Evolutionary conservation across 495 filamentous ascomycete species (phyloP).

Genomic region (Penicillium arizonense): DNA sequence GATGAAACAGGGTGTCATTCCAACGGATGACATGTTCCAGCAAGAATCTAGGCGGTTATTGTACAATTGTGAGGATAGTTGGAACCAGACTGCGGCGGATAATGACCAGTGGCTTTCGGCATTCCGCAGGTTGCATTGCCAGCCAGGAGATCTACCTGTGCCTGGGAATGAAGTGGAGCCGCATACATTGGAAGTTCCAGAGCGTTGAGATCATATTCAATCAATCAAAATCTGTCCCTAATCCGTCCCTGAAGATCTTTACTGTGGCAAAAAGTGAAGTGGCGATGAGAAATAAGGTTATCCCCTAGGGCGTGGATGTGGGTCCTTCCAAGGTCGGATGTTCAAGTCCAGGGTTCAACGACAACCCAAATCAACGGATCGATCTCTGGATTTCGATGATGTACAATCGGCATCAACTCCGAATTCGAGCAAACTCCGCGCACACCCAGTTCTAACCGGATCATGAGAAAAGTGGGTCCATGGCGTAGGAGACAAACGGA

Average conservation of each 20-base stretch:
- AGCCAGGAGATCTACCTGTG: background rate
- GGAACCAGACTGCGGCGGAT: constrained; percentile 63
- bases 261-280: background rate
- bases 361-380: background rate
- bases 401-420: background rate
- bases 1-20: constrained; percentile 43
- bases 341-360: background rate
- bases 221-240: background rate
- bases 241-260: background rate
- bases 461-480: background rate
- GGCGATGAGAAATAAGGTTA: background rate
- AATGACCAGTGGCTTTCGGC: constrained; percentile 50
- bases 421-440: background rate
- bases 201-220: background rate
- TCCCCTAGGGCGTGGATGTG: background rate
- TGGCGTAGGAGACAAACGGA: background rate
- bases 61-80: constrained; percentile 58
- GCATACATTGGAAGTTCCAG: no score
- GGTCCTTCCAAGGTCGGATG: background rate
- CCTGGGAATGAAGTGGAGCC: no score
- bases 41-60: constrained; percentile 54
- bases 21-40: constrained; percentile 56
- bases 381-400: background rate
- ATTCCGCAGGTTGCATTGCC: constrained; percentile 13
- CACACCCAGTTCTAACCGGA: background rate